These are phyloP conservation scores for Stipa capillata DNA, from an alignment of 176 grass and related monocot genomes.

Conservation along the genomic window DNA sequence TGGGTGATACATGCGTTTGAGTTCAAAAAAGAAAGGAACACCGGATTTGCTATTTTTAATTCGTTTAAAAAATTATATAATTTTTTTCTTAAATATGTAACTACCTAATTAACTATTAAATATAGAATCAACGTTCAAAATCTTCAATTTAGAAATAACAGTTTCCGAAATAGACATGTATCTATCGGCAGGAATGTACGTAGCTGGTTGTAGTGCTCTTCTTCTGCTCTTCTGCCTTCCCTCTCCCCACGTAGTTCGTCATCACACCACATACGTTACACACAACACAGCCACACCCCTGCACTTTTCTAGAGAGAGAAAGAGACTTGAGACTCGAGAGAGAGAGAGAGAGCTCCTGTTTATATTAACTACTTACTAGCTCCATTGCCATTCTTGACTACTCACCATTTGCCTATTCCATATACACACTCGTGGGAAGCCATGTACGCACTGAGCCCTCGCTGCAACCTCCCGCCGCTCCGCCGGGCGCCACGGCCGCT, in stretches of 20 bases:
- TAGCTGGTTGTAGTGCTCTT: too few species aligned
- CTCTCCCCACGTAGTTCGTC: conserved; percentile 51
- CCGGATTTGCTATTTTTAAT: too few species aligned
- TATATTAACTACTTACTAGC: not conserved
- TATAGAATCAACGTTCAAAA: too few species aligned
- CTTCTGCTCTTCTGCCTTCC: conserved; percentile 25
- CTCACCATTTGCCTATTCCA: not conserved
- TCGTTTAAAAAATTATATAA: too few species aligned
- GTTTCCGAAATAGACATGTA: too few species aligned
- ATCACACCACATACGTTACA: conserved; percentile 26
- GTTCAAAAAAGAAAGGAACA: too few species aligned
- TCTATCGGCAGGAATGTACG: too few species aligned
- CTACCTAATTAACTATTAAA: too few species aligned
- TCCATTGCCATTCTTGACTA: not conserved
- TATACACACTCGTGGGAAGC: not conserved
- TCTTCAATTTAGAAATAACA: too few species aligned
- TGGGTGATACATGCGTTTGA: too few species aligned
- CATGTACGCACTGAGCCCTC: conserved; percentile 49
- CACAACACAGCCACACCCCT: not conserved
- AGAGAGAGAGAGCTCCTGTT: not conserved
- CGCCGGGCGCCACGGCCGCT: not conserved
- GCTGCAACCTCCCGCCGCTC: conserved; percentile 21
- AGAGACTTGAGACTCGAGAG: not conserved
- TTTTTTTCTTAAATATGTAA: too few species aligned
- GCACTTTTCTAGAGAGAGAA: conserved; percentile 16